Evolutionary conservation across 331 rosid genomes (phyloP).

Genomic region (Arachis monticola): DNA sequence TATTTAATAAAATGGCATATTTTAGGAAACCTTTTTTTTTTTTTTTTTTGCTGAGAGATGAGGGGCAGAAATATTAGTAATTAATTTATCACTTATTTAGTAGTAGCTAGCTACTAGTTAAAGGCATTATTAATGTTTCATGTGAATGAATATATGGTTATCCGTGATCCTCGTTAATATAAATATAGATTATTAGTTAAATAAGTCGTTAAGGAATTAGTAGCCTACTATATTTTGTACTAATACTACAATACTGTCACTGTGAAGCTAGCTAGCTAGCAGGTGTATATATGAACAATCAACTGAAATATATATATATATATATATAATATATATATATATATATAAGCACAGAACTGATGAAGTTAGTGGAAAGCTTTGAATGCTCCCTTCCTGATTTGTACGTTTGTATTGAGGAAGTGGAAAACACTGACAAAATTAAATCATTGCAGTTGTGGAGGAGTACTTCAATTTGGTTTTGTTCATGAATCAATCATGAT

Average conservation of each 20-base stretch:
- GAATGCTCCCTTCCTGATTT: conserved; percentile 15
- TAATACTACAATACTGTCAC: too few species aligned
- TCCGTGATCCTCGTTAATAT: conserved; percentile 12
- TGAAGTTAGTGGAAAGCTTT: conserved; percentile 17
- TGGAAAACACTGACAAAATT: background rate
- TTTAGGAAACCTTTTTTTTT: background rate
- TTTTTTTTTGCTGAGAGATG: background rate
- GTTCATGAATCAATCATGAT: background rate
- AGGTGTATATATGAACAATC: background rate
- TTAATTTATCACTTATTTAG: conserved; percentile 13
- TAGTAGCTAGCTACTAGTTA: conserved; percentile 6
- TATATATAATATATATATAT: too few species aligned
- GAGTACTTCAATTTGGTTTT: background rate
- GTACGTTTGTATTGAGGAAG: background rate
- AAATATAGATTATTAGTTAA: background rate
- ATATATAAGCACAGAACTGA: background rate
- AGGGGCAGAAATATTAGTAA: too few species aligned
- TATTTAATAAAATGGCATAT: background rate
- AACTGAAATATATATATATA: background rate
- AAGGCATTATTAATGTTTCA: conserved; percentile 8
- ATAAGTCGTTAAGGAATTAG: conserved; percentile 11
- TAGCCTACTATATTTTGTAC: conserved; percentile 20
- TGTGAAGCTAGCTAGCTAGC: background rate
- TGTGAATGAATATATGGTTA: background rate
- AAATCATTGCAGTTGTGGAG: background rate